Evolutionary conservation across 371 early-diverging fungal genomes (phyloP), one percentile per base, ranked within the genome.

Genomic region (Apophysomyces variabilis): DNA sequence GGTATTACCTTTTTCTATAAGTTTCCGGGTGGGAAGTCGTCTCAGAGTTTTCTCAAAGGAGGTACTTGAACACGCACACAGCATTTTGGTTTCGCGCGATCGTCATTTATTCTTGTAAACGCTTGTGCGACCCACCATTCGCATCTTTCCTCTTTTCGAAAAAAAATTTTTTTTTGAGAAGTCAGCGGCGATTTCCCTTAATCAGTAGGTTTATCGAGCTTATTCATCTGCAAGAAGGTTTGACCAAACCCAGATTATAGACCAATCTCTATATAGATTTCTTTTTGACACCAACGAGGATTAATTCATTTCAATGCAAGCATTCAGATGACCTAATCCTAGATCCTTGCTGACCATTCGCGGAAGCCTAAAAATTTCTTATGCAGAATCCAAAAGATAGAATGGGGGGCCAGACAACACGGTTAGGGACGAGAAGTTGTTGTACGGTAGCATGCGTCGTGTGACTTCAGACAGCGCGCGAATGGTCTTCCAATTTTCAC

Each of bases 401-500:
- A 26, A 26, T 26, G 32, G 32, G 32, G 32, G 32, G 32, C 32
- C 32, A 26, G 32, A 26, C 32, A 26, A 26, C 32, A 26, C 3
- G 32, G 32, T 26, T 26, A 26, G 32, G 32, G 32, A 26, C 32
- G 32, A 26, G 1, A 92, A 68, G 65, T 91, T 89, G 66, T 95
- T 92, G 74, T 96, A 96, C 16, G 94, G 91, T 60, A 96, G 81
- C 5, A 91, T 71, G 7, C 80, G 71, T 0, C 93, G 94, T 13
- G 86, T 80, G 11, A 93, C 84, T 75, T 96, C 95, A 9, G 94
- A 92, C 45, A 96, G 79, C 6, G 96, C 96, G 36, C 96, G 90
- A 59, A 96, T 77, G 62, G 95, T 94, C 87, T 92, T 92, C 96
- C 96, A 96, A 85, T 95, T 96, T 67, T 95, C 96, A 57, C 95